Percentiles rank a stretch among this genome's conserved stretches.
phyloP scores from a whole-genome alignment of 1,284 basidiomycete species.

The Chalciporus piperatoides region DNA sequence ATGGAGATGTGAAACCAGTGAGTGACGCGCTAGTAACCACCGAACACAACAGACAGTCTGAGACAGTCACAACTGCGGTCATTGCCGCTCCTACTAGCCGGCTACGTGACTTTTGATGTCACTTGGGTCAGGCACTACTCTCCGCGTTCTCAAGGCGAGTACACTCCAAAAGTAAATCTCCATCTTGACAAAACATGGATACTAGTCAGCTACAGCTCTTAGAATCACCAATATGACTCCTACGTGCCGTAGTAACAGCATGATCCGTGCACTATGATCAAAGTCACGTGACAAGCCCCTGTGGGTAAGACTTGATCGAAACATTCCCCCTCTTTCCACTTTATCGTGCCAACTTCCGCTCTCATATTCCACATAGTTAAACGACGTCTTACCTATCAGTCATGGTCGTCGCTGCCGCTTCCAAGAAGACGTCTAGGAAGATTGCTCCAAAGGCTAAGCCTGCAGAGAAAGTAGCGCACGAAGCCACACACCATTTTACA shows the following conservation, averaged over 20 bases:
- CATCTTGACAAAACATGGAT: too few species aligned
- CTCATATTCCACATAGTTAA: background rate
- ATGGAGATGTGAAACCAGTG: background rate
- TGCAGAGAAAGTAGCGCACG: background rate
- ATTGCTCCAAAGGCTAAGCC: slow-evolving; percentile 15
- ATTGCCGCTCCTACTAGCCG: slow-evolving; percentile 5
- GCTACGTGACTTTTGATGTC: too few species aligned
- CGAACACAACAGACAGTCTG: too few species aligned
- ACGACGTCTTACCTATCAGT: background rate
- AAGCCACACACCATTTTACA: slow-evolving; percentile 1
- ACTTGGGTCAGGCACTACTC: too few species aligned
- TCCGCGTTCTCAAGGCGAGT: too few species aligned
- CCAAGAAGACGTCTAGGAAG: slow-evolving; percentile 27
- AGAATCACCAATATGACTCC: too few species aligned
- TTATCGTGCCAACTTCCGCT: background rate
- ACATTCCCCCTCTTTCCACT: background rate
- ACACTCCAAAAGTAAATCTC: background rate
- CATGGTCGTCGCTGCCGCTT: slow-evolving; percentile 30
- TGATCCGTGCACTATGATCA: slow-evolving; percentile 11
- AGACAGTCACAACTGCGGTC: slow-evolving; percentile 8
- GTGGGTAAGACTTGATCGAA: background rate
- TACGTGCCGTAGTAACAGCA: too few species aligned
- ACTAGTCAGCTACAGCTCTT: background rate
- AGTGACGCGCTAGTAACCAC: too few species aligned
- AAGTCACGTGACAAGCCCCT: slow-evolving; percentile 13